These are phyloP conservation scores for Cryptococcus sp. DNA, from an alignment of 1,284 basidiomycete species.

Conservation along the genomic window DNA sequence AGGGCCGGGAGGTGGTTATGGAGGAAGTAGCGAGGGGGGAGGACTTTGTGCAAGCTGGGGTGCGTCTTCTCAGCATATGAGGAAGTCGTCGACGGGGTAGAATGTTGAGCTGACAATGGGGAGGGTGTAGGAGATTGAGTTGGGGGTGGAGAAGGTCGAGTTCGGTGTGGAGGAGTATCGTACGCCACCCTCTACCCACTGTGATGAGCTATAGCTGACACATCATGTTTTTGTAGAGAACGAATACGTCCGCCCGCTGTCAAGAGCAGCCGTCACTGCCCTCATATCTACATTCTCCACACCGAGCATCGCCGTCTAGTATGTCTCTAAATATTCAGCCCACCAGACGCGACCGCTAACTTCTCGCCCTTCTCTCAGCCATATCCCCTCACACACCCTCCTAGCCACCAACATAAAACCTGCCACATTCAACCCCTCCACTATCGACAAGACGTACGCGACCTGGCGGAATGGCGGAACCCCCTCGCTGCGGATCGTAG, in stretches of 20 bases:
- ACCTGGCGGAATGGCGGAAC: slow-evolving; percentile 39
- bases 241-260: slow-evolving; percentile 49
- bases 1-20: slow-evolving; percentile 27
- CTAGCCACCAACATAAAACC: slow-evolving; percentile 38
- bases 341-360: not conserved
- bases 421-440: slow-evolving; percentile 27
- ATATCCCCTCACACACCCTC: slow-evolving; percentile 42
- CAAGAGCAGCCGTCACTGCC: slow-evolving; percentile 44
- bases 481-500: slow-evolving; percentile 23
- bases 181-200: slow-evolving; percentile 11
- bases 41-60: slow-evolving; percentile 49
- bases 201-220: not conserved
- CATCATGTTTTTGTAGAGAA: slow-evolving; percentile 18
- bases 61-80: slow-evolving; percentile 17
- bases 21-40: slow-evolving; percentile 48
- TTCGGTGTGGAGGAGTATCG: slow-evolving; percentile 44
- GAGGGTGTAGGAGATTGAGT: slow-evolving; percentile 41
- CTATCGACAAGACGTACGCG: slow-evolving; percentile 34
- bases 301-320: slow-evolving; percentile 49
- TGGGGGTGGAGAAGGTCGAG: slow-evolving; percentile 39
- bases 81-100: not conserved
- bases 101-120: not conserved
- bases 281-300: slow-evolving; percentile 44
- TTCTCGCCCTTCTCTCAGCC: slow-evolving; percentile 26
- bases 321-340: slow-evolving; percentile 9